phyloP scores from a whole-genome alignment of 768 basidiomycete species.

The Collybiopsis confluens region DNA sequence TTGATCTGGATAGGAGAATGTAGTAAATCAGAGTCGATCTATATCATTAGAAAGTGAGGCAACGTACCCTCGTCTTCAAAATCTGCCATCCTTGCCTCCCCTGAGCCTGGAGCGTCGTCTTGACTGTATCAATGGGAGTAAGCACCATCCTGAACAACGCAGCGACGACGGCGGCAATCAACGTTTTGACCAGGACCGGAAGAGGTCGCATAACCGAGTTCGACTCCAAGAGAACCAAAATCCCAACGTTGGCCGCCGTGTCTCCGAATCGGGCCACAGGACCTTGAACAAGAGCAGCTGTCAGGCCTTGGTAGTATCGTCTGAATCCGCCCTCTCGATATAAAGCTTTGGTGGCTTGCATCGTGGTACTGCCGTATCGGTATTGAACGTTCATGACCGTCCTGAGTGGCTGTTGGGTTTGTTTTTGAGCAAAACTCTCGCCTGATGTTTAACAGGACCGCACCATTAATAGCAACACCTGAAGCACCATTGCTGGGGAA shows the following conservation, averaged over 20 bases:
- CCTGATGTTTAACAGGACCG: too few relatives aligned
- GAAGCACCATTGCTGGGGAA: slow-evolving; percentile 82
- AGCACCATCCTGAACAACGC: slow-evolving; percentile 88
- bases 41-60: background rate
- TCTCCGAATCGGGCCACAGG: slow-evolving; percentile 87
- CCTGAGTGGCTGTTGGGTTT: slow-evolving; percentile 64
- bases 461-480: slow-evolving; percentile 86
- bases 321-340: slow-evolving; percentile 76
- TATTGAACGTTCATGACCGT: slow-evolving; percentile 98
- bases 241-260: slow-evolving; percentile 91
- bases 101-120: slow-evolving; percentile 94
- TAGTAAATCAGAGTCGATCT: background rate
- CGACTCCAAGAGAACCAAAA: slow-evolving; percentile 77
- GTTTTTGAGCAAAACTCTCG: too few relatives aligned
- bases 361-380: slow-evolving; percentile 76
- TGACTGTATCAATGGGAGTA: slow-evolving; percentile 90
- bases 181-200: slow-evolving; percentile 65
- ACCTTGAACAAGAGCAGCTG: slow-evolving; percentile 83
- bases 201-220: slow-evolving; percentile 67
- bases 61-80: slow-evolving; percentile 57
- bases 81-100: slow-evolving; percentile 67
- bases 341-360: slow-evolving; percentile 59
- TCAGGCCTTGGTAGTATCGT: slow-evolving; percentile 86
- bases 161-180: slow-evolving; percentile 74
- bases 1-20: slow-evolving; percentile 43